Evolutionary conservation across 805 yeast species (phyloP).

Genomic region (Hanseniaspora vineae): DNA sequence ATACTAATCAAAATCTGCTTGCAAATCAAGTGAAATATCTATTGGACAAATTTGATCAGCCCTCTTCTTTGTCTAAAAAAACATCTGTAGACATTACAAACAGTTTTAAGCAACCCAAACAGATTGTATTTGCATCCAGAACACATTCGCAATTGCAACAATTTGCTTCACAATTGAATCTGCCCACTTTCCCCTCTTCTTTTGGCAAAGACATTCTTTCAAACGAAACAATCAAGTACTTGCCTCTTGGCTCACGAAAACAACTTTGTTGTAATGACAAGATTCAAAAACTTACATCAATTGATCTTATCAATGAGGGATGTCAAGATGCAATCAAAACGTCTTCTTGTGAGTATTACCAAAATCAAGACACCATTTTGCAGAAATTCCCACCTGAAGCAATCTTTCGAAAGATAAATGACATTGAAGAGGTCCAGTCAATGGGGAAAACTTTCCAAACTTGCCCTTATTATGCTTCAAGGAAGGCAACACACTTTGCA

Average conservation of each 20-base stretch:
- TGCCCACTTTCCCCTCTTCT: conserved; percentile 55
- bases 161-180: conserved; percentile 55
- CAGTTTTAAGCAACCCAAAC: conserved; percentile 24
- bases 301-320: conserved; percentile 59
- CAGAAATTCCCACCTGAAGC: conserved; percentile 26
- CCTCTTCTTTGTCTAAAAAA: conserved; percentile 10
- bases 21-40: conserved; percentile 37
- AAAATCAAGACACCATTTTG: conserved; percentile 18
- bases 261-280: conserved; percentile 69
- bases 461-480: conserved; percentile 75
- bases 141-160: conserved; percentile 85
- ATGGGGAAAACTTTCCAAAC: conserved; percentile 44
- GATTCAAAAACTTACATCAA: conserved; percentile 36
- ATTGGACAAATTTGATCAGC: conserved; percentile 28
- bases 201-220: conserved; percentile 19
- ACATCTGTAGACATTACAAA: conserved; percentile 6
- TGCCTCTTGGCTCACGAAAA: conserved; percentile 72
- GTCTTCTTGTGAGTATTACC: conserved; percentile 9
- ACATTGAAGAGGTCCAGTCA: conserved; percentile 63
- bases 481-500: conserved; percentile 38
- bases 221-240: conserved; percentile 46
- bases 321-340: conserved; percentile 57
- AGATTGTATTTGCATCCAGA: conserved; percentile 65
- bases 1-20: conserved; percentile 13
- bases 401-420: conserved; percentile 47